phyloP scores from a whole-genome alignment of 192 early-diverging fungal species.

The Coemansia sp. region DNA sequence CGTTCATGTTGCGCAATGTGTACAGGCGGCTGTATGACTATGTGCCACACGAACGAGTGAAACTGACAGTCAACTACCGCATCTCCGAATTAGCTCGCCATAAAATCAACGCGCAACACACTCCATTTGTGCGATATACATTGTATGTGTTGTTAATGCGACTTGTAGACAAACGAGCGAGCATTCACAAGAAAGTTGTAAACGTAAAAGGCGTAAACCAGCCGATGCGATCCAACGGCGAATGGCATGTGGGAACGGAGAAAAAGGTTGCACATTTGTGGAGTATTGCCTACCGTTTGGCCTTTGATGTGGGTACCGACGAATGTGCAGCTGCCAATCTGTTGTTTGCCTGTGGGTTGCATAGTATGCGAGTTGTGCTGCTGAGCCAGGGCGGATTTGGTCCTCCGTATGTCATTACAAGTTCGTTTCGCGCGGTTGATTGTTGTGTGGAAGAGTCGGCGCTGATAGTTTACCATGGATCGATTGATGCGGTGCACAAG shows the following conservation, averaged over 20 bases:
- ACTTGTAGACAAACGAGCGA: conserved; percentile 11
- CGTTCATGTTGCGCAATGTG: not conserved
- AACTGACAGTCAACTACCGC: conserved; percentile 9
- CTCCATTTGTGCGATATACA: conserved; percentile 21
- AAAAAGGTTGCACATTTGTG: not conserved
- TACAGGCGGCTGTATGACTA: not conserved
- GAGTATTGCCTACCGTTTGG: not conserved
- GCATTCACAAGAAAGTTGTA: not conserved
- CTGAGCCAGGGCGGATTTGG: conserved; percentile 21
- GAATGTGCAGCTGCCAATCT: conserved; percentile 27
- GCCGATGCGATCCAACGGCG: not conserved
- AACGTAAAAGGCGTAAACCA: not conserved
- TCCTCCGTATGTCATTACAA: conserved; percentile 17
- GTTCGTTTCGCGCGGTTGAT: conserved; percentile 18
- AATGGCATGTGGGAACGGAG: not conserved
- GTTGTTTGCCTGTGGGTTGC: conserved; percentile 20
- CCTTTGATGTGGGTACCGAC: conserved; percentile 11
- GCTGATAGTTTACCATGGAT: conserved; percentile 9
- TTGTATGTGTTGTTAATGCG: conserved; percentile 21
- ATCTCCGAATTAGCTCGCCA: conserved; percentile 31
- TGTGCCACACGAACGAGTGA: not conserved
- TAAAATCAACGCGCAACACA: conserved; percentile 13
- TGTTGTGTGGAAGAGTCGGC: not conserved
- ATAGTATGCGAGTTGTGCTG: conserved; percentile 25
- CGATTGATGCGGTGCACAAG: conserved; percentile 13